Percentiles rank a stretch among this genome's conserved stretches.
Conservation (phyloP, 192 early-diverging fungal species). For the Coemansia sp. region DNA sequence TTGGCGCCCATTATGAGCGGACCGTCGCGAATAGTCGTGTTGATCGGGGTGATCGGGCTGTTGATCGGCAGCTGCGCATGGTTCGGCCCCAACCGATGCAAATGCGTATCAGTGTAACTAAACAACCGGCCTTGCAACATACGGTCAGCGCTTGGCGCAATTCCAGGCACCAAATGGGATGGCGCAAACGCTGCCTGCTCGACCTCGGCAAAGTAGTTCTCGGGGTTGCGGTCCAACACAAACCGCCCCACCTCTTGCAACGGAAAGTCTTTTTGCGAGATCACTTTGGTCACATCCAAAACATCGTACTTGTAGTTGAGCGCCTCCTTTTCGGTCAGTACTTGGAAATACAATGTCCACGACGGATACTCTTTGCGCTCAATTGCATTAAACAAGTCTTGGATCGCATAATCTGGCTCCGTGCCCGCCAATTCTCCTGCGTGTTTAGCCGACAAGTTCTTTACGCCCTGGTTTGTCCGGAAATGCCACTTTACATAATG, state of each 20-base stretch:
- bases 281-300: constrained; percentile 70
- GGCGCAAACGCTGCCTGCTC: constrained; percentile 75
- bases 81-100: constrained; percentile 70
- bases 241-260: constrained; percentile 68
- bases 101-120: constrained; percentile 72
- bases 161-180: constrained; percentile 68
- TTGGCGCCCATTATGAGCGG: constrained; percentile 56
- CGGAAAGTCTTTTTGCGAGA: constrained; percentile 66
- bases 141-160: constrained; percentile 65
- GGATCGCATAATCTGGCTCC: constrained; percentile 61
- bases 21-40: constrained; percentile 72
- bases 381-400: constrained; percentile 66
- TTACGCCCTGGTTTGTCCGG: constrained; percentile 64
- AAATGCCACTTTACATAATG: constrained; percentile 84
- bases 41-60: constrained; percentile 47
- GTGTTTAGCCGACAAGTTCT: constrained; percentile 56
- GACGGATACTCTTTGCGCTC: constrained; percentile 63
- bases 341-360: constrained; percentile 67
- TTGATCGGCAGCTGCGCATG: constrained; percentile 74
- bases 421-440: constrained; percentile 54
- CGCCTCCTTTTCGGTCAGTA: constrained; percentile 61
- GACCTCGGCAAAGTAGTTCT: constrained; percentile 75
- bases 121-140: constrained; percentile 75
- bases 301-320: constrained; percentile 63
- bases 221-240: constrained; percentile 68